Evolutionary conservation across 73 alveolate genomes (phyloP).

Genomic region (Paramecium pentaurelia): DNA sequence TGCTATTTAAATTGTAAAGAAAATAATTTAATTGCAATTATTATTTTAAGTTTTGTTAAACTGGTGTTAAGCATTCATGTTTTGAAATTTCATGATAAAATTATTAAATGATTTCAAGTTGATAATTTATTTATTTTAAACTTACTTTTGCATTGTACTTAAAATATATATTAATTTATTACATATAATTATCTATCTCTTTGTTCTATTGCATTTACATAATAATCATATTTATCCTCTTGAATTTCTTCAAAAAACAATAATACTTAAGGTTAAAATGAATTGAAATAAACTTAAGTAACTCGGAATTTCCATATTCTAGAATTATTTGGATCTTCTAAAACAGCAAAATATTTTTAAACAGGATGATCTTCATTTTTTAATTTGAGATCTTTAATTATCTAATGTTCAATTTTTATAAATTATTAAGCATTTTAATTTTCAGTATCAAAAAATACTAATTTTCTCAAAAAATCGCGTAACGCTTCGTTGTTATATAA

Average conservation of each 20-base stretch:
- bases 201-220: not conserved
- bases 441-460: not conserved
- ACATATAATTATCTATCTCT: conserved; percentile 1
- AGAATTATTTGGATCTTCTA: not conserved
- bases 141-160: not conserved
- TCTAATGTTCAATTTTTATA: not conserved
- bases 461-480: conserved; percentile 24
- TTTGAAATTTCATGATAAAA: not conserved
- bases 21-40: not conserved
- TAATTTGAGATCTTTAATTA: not conserved
- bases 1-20: not conserved
- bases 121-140: not conserved
- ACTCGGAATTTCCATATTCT: not conserved
- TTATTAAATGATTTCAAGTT: not conserved
- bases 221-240: conserved; percentile 6
- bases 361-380: not conserved
- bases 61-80: not conserved
- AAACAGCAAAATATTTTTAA: not conserved
- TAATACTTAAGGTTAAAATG: not conserved
- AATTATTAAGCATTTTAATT: not conserved
- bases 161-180: not conserved
- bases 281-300: not conserved
- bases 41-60: not conserved
- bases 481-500: not conserved
- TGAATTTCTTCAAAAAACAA: not conserved